Conservation (phyloP, 2,329 filamentous ascomycete species). For the Calonectria hawksworthii region DNA sequence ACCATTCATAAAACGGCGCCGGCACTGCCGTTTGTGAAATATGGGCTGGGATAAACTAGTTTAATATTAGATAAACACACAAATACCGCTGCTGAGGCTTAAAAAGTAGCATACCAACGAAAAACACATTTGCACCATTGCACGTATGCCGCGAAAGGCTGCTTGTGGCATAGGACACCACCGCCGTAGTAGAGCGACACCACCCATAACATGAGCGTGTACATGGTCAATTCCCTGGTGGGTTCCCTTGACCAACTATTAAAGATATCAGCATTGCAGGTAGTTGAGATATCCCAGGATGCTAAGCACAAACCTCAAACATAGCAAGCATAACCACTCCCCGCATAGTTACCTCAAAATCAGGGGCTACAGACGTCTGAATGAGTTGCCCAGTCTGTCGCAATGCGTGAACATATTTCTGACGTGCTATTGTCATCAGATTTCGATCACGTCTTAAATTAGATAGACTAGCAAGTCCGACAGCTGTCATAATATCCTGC, state of each 20-base stretch:
- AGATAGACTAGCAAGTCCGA: constrained; percentile 70
- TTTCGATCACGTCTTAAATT: constrained; percentile 64
- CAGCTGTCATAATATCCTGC: constrained; percentile 66
- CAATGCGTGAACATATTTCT: constrained; percentile 68
- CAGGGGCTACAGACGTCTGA: constrained; percentile 48
- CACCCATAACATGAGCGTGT: constrained; percentile 71
- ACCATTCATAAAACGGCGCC: constrained; percentile 58
- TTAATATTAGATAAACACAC: constrained; percentile 22
- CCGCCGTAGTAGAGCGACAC: constrained; percentile 68
- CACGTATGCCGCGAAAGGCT: constrained; percentile 61
- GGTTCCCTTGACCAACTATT: constrained; percentile 61
- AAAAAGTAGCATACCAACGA: constrained; percentile 61
- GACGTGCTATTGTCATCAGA: constrained; percentile 61
- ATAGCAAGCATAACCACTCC: constrained; percentile 71
- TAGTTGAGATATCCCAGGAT: constrained; percentile 2
- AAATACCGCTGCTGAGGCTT: neutral
- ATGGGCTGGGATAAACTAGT: constrained; percentile 61
- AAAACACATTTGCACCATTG: constrained; percentile 69
- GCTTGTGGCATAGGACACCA: constrained; percentile 56
- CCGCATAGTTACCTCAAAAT: constrained; percentile 62
- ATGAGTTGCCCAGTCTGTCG: constrained; percentile 61
- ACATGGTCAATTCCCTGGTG: constrained; percentile 64
- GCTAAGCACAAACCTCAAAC: constrained; percentile 66
- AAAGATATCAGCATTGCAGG: constrained; percentile 34
- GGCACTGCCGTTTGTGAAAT: constrained; percentile 57